Percentiles rank a stretch among this genome's conserved stretches.
Evolutionary conservation across 768 basidiomycete species (phyloP).

Genomic region (Tephrocybe sp.): DNA sequence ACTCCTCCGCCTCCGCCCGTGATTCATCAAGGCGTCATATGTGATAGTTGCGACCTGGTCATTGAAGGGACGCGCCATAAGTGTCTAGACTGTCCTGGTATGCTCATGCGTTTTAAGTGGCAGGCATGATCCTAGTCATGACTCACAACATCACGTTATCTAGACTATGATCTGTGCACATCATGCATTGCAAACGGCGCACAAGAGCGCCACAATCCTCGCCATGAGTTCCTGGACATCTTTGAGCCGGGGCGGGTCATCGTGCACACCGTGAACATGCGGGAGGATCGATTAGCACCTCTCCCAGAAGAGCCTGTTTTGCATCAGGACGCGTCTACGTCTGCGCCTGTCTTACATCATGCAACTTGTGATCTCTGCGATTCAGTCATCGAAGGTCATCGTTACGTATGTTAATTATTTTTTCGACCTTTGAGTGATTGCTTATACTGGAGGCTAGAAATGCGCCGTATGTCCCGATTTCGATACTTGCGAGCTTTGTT

Average conservation of each 20-base stretch:
- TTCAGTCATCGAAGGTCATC: slow-evolving; percentile 61
- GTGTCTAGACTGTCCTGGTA: slow-evolving; percentile 74
- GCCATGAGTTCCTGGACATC: slow-evolving; percentile 73
- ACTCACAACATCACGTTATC: not conserved
- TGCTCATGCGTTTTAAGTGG: slow-evolving; percentile 14
- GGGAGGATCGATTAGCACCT: slow-evolving; percentile 28
- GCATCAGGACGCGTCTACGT: slow-evolving; percentile 13
- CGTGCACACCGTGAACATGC: slow-evolving; percentile 57
- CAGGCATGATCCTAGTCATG: not conserved
- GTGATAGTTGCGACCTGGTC: slow-evolving; percentile 58
- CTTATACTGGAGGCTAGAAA: slow-evolving; percentile 46
- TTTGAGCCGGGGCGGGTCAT: slow-evolving; percentile 60
- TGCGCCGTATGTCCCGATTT: slow-evolving; percentile 82
- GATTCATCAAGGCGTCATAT: slow-evolving; percentile 59
- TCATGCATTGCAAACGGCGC: slow-evolving; percentile 47
- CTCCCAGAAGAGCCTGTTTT: slow-evolving; percentile 1
- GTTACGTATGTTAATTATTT: slow-evolving; percentile 54
- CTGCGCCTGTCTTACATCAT: slow-evolving; percentile 42
- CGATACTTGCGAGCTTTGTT: slow-evolving; percentile 73
- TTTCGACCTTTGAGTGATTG: not conserved
- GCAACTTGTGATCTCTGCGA: slow-evolving; percentile 81
- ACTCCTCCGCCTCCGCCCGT: slow-evolving; percentile 24
- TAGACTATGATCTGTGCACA: slow-evolving; percentile 75
- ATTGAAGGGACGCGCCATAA: slow-evolving; percentile 74
- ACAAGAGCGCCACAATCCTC: slow-evolving; percentile 53